phyloP scores from a whole-genome alignment of 495 filamentous ascomycete species.

The Aspergillus sparsus region DNA sequence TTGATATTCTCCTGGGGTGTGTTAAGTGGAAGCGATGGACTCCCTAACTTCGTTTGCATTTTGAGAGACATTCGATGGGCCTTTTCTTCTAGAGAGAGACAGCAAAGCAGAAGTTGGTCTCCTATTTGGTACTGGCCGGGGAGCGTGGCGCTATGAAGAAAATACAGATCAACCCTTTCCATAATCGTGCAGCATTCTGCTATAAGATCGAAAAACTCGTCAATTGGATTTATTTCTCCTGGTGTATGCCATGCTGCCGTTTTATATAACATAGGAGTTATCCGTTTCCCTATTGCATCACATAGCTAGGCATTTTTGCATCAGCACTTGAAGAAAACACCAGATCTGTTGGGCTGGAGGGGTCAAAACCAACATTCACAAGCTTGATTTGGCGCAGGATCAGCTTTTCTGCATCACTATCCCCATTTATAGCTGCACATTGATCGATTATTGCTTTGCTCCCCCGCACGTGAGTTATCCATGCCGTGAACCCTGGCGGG shows the following conservation, averaged over 20 bases:
- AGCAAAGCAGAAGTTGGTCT: conserved; percentile 16
- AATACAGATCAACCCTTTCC: conserved; percentile 23
- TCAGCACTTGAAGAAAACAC: not conserved
- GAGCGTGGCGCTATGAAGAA: conserved; percentile 5
- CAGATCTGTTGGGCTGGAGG: not conserved
- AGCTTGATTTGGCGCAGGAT: conserved; percentile 32
- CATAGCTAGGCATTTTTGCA: conserved; percentile 17
- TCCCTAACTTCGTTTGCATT: conserved; percentile 26
- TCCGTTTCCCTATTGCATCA: conserved; percentile 26
- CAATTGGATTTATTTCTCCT: conserved; percentile 20
- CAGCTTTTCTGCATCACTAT: conserved; percentile 18
- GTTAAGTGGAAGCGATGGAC: conserved; percentile 14
- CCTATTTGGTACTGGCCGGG: conserved; percentile 9
- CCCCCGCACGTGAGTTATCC: conserved; percentile 32
- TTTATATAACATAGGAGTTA: conserved; percentile 22
- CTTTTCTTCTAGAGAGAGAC: conserved; percentile 20
- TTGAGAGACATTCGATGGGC: conserved; percentile 19
- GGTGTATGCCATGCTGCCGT: conserved; percentile 5
- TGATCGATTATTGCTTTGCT: conserved; percentile 26
- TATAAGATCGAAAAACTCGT: conserved; percentile 26
- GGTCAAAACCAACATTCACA: conserved; percentile 23
- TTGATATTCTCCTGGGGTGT: conserved; percentile 19
- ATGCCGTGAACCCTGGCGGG: conserved; percentile 27
- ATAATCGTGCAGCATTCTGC: conserved; percentile 25
- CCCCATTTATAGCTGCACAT: conserved; percentile 11